phyloP scores from a whole-genome alignment of 2,329 filamentous ascomycete species.

The Penicillium sp. region DNA sequence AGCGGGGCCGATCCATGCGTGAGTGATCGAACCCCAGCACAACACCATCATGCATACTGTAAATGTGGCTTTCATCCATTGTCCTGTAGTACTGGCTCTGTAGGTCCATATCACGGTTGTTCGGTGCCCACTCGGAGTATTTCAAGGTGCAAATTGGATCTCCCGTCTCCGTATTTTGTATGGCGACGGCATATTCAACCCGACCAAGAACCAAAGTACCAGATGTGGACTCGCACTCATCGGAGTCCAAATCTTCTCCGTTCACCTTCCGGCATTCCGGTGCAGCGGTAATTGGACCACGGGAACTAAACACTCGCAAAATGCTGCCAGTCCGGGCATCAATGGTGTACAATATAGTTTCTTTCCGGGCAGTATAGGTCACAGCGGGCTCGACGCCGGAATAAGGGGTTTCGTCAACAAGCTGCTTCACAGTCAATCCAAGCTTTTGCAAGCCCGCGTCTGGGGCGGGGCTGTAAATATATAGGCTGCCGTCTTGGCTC shows the following conservation, averaged over 20 bases:
- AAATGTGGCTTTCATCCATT: conserved; percentile 85
- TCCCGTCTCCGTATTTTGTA: conserved; percentile 72
- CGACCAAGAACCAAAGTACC: conserved; percentile 81
- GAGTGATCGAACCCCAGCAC: conserved; percentile 77
- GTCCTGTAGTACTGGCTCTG: conserved; percentile 76
- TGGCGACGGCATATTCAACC: conserved; percentile 85
- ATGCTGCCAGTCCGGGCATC: conserved; percentile 83
- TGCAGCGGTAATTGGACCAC: conserved; percentile 67
- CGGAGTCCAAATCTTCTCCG: conserved; percentile 58
- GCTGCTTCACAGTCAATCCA: conserved; percentile 63
- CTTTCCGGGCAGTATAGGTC: conserved; percentile 88
- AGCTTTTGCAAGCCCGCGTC: conserved; percentile 49
- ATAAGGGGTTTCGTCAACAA: conserved; percentile 83
- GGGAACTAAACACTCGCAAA: conserved; percentile 78
- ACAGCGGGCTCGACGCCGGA: conserved; percentile 72
- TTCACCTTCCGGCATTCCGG: conserved; percentile 74
- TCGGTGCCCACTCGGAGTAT: conserved; percentile 93
- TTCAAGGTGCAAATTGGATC: conserved; percentile 82
- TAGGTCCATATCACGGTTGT: conserved; percentile 85
- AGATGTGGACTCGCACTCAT: conserved; percentile 71
- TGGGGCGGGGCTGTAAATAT: conserved; percentile 73
- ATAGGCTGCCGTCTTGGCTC: conserved; percentile 79
- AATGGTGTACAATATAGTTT: conserved; percentile 82
- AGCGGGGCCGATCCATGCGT: conserved; percentile 56
- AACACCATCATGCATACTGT: conserved; percentile 79